Evolutionary conservation across 352 stramenopile genomes (phyloP), one percentile per base, ranked within the genome.

Genomic region (Phytophthora vignae): DNA sequence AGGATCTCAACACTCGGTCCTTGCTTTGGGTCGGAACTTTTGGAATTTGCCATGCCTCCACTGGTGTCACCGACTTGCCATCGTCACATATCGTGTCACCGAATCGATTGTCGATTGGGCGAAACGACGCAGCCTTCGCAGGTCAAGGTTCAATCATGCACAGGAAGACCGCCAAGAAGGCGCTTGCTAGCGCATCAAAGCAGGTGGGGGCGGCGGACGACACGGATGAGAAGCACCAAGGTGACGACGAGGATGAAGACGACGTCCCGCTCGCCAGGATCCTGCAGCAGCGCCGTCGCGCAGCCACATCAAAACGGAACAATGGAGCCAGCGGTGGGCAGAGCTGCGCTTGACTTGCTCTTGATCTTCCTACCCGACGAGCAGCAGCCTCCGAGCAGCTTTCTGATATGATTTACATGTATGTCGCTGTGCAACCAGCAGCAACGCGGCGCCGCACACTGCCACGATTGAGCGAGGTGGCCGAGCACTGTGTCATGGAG

Each of bases 401-500:
- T 50, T 58, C 60, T 75, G 69, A 77, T 57, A 55, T 55, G 27
- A 12, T 64, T 64, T 12, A 29, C 27, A 69, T 38, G 9, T 38
- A 36, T 42, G 11, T 33, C 31, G 19, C 48, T 31, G 48, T 25
- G 48, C 5, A 15, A 44, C 8, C 19, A 15, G 48, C 55, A 75
- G 64, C 29, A 4, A 63, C 36, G 21, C 27, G 53, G 54, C 36
- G 46, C 14, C 56, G 38, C 27, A 54, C 25, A 14, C 17, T 42
- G 27, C 61, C 50, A 40, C 42, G 25, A 38, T 60, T 92, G 9
- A 72, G 64, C 36, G 86, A 92, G 21, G 64, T 86, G 25, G 75
- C 60, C 7, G 83, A 91, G 52, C 78, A 67, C 8, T 60, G 68
- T 31, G 69, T 89, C 49, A 57, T 94, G 44, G 67, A 69, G 50